Evolutionary conservation across 495 filamentous ascomycete genomes (phyloP).

Genomic region (Corynascus novoguineensis): DNA sequence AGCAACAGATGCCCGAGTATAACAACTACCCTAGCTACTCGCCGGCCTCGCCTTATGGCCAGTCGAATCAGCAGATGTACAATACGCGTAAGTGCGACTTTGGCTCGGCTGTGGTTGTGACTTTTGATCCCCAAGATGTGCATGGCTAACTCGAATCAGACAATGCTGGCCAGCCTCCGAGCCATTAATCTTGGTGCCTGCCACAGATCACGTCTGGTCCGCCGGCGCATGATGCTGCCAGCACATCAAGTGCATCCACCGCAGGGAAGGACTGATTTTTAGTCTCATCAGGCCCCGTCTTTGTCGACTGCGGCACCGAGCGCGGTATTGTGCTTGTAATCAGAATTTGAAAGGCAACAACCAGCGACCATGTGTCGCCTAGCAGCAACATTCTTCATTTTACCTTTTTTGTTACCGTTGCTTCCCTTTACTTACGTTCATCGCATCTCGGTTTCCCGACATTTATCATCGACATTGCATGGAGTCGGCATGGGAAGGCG

Average conservation of each 20-base stretch:
- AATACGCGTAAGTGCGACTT: slow-evolving; percentile 55
- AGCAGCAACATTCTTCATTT: slow-evolving; percentile 1
- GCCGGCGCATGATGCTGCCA: neutral
- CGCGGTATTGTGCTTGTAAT: neutral
- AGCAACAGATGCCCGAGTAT: slow-evolving; percentile 60
- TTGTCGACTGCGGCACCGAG: neutral
- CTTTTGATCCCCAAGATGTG: neutral
- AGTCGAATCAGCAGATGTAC: slow-evolving; percentile 65
- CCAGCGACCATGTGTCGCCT: neutral
- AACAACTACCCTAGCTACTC: slow-evolving; percentile 52
- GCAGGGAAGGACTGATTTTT: neutral
- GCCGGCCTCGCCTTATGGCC: slow-evolving; percentile 71
- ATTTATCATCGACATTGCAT: slow-evolving; percentile 8
- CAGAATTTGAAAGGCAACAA: neutral
- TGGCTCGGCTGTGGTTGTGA: neutral
- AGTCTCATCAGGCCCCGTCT: neutral
- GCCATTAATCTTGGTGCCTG: neutral
- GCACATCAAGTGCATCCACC: neutral
- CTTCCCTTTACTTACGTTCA: neutral
- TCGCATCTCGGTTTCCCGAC: neutral
- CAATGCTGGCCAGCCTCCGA: slow-evolving; percentile 22
- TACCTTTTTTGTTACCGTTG: slow-evolving; percentile 1
- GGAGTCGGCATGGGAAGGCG: slow-evolving; percentile 6
- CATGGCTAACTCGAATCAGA: slow-evolving; percentile 18
- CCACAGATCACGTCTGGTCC: neutral